Conservation (phyloP, 2,329 filamentous ascomycete species). For the Shiraia sp. region DNA sequence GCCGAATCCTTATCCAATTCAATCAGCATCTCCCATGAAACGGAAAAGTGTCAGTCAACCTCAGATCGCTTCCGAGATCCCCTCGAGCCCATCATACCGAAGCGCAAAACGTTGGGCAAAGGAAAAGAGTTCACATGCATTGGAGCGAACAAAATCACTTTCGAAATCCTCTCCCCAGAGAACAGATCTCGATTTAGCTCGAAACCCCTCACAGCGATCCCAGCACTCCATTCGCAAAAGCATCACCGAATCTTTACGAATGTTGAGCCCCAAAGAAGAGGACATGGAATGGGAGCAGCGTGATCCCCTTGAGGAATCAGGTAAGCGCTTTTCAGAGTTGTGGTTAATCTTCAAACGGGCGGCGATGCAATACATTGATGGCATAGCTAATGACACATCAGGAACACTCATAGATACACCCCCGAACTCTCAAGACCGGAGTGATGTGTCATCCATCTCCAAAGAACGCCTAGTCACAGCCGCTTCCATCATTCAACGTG, state of each 20-base stretch:
- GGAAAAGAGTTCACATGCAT: conserved; percentile 40
- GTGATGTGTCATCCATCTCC: conserved; percentile 26
- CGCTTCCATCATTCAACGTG: conserved; percentile 41
- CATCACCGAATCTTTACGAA: conserved; percentile 33
- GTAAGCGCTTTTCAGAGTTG: neutral
- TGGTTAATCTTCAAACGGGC: neutral
- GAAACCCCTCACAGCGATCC: conserved; percentile 36
- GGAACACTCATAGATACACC: conserved; percentile 32
- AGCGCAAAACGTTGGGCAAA: conserved; percentile 42
- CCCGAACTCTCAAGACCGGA: conserved; percentile 32
- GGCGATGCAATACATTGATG: neutral
- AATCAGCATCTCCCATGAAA: conserved; percentile 32
- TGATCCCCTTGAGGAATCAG: conserved; percentile 34
- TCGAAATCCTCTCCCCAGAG: conserved; percentile 31
- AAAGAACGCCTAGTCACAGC: conserved; percentile 33
- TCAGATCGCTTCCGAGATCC: conserved; percentile 28
- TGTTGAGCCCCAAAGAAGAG: conserved; percentile 38
- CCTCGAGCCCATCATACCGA: conserved; percentile 38
- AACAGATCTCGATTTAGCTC: conserved; percentile 32
- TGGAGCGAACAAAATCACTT: conserved; percentile 39
- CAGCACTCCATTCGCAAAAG: conserved; percentile 40
- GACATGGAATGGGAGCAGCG: conserved; percentile 35
- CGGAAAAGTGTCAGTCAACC: conserved; percentile 35
- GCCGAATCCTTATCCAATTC: conserved; percentile 23
- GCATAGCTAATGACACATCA: conserved; percentile 7